A percentile compares a stretch with the other conserved stretches of the same genome.
Conservation (phyloP, 495 filamentous ascomycete species). For the Aspergillus baeticus region DNA sequence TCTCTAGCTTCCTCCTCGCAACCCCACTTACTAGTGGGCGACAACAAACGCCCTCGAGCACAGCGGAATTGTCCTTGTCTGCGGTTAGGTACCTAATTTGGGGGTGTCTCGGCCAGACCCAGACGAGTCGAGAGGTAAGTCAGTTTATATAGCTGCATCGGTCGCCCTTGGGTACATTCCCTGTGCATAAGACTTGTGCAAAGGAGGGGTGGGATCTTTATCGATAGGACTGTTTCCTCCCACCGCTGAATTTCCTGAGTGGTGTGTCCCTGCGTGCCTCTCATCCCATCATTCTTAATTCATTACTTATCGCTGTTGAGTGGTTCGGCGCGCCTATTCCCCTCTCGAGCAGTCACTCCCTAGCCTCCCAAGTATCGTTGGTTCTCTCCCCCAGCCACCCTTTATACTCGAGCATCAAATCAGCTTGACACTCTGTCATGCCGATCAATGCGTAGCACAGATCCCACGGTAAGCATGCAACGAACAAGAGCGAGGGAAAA, state of each 20-base stretch:
- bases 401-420: conserved; percentile 18
- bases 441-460: conserved; percentile 19
- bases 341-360: conserved; percentile 6
- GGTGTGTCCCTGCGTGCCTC: conserved; percentile 32
- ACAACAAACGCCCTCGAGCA: conserved; percentile 17
- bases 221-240: conserved; percentile 25
- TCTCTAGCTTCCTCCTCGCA: conserved; percentile 13
- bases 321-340: conserved; percentile 8
- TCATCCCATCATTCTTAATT: conserved; percentile 2
- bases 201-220: conserved; percentile 28
- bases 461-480: conserved; percentile 15
- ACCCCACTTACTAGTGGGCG: conserved; percentile 18
- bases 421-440: conserved; percentile 8
- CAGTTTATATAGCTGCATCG: conserved; percentile 9
- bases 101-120: neutral
- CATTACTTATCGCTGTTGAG: conserved; percentile 1
- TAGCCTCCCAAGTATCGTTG: conserved; percentile 6
- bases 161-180: conserved; percentile 4
- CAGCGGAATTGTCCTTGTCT: neutral
- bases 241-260: conserved; percentile 16
- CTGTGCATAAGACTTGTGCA: conserved; percentile 1
- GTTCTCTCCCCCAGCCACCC: conserved; percentile 22
- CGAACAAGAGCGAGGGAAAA: conserved; percentile 1
- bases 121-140: neutral
- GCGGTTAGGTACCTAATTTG: neutral